Evolutionary conservation across 2,329 filamentous ascomycete species (phyloP).

Genomic region (Tolypocladium tundrense): DNA sequence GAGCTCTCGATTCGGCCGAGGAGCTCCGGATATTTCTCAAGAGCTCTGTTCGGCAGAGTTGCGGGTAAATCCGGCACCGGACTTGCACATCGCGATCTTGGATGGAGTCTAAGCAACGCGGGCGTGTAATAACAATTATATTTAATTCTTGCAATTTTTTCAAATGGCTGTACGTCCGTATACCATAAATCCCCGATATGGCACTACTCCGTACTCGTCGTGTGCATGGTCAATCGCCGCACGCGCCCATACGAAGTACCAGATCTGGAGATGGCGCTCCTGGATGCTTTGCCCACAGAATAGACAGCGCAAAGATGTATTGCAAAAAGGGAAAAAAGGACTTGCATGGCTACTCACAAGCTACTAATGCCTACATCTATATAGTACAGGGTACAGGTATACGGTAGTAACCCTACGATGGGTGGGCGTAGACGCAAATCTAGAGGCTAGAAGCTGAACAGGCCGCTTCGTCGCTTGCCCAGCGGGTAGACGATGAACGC

Average conservation of each 20-base stretch:
- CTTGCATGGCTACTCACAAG: not conserved
- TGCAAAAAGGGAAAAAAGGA: not conserved
- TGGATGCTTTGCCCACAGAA: not conserved
- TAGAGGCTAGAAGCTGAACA: constrained; percentile 33
- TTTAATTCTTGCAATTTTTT: not conserved
- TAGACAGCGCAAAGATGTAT: not conserved
- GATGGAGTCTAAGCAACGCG: not conserved
- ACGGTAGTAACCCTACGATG: not conserved
- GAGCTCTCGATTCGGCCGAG: not conserved
- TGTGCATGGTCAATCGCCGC: not conserved
- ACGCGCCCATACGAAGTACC: too few species aligned
- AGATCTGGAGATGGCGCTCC: not conserved
- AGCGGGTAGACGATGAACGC: constrained; percentile 38
- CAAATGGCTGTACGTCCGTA: not conserved
- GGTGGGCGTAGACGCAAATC: not conserved
- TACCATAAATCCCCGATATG: too few species aligned
- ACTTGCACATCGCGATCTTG: not conserved
- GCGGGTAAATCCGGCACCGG: not conserved
- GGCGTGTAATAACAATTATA: not conserved
- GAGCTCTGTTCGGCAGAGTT: not conserved
- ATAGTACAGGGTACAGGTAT: not conserved
- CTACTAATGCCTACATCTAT: not conserved
- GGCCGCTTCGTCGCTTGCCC: constrained; percentile 36
- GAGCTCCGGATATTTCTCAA: not conserved
- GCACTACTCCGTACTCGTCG: not conserved